Base-by-base conservation (phyloP, 352 stramenopile genomes). In the Phytophthora constricta region DNA sequence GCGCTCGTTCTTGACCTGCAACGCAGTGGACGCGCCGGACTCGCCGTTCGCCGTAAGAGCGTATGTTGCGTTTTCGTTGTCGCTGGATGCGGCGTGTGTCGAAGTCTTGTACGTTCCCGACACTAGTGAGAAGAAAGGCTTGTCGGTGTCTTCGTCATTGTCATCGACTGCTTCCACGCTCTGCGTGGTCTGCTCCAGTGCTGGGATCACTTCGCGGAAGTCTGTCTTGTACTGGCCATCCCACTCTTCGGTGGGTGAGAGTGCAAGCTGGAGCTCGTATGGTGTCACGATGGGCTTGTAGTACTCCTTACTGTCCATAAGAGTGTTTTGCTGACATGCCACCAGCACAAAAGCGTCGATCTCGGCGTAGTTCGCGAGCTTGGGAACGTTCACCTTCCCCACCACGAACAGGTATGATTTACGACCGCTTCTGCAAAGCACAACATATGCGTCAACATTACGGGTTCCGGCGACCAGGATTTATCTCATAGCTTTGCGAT, bases 311-410 rank as follows among this genome's bases (percentile, higher is more conserved):
- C 82, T 93, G 74, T 97, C 89, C 76, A 99, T 92, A 10, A 99
- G 79, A 26, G 91, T 96, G 76, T 97, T 98, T 68, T 99, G 92
- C 60, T 96, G 86, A 69, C 97, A 99, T 31, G 96, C 96, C 5
- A 99, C 93, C 11, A 99, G 72, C 46, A 98, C 96, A 66, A 98
- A 99, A 45, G 87, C 95, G 65, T 99, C 97, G 74, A 99, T 98
- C 71, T 99, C 96, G 14, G 93, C 93, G 87, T 98, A 99, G 66
- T 99, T 99, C 17, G 94, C 91, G 19, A 99, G 83, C 78, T 99
- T 99, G 16, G 96, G 91, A 16, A 97, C 88, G 72, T 99, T 99
- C 27, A 99, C 86, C 74, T 99, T 99, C 41, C 97, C 97, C 23
- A 99, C 95, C 13, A 97, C 89, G 74, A 99, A 99, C 25, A 97